Evolutionary conservation across 129 eudicot genomes (phyloP), one percentile per base, ranked within the genome.

Genomic region (Escallonia rubra): DNA sequence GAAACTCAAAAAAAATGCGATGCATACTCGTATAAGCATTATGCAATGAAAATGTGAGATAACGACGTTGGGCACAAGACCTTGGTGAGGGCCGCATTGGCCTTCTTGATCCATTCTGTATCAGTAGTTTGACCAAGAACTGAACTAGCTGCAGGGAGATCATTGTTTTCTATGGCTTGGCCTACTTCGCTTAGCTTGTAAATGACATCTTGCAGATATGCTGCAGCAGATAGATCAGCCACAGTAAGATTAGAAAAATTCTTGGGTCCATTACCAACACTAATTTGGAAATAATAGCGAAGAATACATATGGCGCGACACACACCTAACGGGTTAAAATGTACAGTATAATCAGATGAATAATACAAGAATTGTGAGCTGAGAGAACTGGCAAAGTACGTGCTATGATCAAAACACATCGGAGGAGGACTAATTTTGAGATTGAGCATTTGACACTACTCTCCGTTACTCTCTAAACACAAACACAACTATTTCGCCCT

Each of bases 181-280:
- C 96, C 99, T 62, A 85, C 90, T 83, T 80, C 65, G 76, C 99
- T 94, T 10, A 94, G 85, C 86, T 87, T 90, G 80, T 85, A 94
- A 16, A 94, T 81, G 61, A 83, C 85, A 72, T 83, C 97, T 85
- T 94, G 99, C 72, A 94, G 61, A 82, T 90, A 94, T 57, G 73
- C 96, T 93, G 89, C 61, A 54, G 57, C 15, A 49, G 49, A 59
- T 10, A 2, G 57, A 56, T 23, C 57, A 43, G 4, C 6, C 49
- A 4, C 6, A 14, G 10, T 42, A 57, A 40, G 38, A 1, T 47
- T 45, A 56, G 72, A 6, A 10, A 9, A 44, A 14, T 38, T 61
- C 65, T 9, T 41, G 48, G 41, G 64, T 9, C 3, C 14, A 59
- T 9, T 5, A 6, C 63, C 10, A 23, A 59, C 7, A 59, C 9